Evolutionary conservation across 495 filamentous ascomycete species (phyloP).

Genomic region (Podospora comata): DNA sequence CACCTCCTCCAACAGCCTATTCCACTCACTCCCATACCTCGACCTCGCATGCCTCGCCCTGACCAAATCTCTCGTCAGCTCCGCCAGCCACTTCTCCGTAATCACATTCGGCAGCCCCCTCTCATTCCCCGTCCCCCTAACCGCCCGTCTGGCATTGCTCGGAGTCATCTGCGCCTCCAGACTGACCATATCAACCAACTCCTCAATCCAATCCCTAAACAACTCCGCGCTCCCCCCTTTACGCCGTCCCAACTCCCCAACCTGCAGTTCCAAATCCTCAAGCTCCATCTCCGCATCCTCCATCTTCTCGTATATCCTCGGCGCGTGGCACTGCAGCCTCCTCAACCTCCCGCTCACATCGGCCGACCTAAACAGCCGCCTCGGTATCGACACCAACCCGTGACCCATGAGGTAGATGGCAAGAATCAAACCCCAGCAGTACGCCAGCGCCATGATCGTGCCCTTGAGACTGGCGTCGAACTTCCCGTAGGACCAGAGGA

Average conservation of each 20-base stretch:
- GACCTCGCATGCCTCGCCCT: slow-evolving; percentile 78
- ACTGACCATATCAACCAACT: slow-evolving; percentile 68
- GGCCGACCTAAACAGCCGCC: slow-evolving; percentile 71
- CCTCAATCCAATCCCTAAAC: slow-evolving; percentile 94
- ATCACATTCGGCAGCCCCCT: slow-evolving; percentile 69
- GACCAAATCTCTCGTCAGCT: slow-evolving; percentile 75
- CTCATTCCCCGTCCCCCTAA: slow-evolving; percentile 39
- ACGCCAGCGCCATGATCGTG: slow-evolving; percentile 86
- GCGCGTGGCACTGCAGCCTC: slow-evolving; percentile 72
- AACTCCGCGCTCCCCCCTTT: slow-evolving; percentile 79
- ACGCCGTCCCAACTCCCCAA: slow-evolving; percentile 69
- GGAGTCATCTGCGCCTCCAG: slow-evolving; percentile 44
- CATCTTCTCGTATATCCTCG: slow-evolving; percentile 79
- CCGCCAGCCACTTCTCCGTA: slow-evolving; percentile 88
- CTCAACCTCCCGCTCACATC: slow-evolving; percentile 68
- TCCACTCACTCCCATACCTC: slow-evolving; percentile 83
- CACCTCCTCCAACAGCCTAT: slow-evolving; percentile 67
- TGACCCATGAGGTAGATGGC: slow-evolving; percentile 98
- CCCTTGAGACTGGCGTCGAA: slow-evolving; percentile 63
- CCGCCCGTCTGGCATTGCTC: background rate
- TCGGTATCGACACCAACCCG: slow-evolving; percentile 85
- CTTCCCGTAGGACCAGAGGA: slow-evolving; percentile 69
- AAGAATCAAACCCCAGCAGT: slow-evolving; percentile 85
- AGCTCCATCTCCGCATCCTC: slow-evolving; percentile 78
- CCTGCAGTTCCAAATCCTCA: slow-evolving; percentile 76